Conservation (phyloP, 2,329 filamentous ascomycete species). For the Exophiala sideris region DNA sequence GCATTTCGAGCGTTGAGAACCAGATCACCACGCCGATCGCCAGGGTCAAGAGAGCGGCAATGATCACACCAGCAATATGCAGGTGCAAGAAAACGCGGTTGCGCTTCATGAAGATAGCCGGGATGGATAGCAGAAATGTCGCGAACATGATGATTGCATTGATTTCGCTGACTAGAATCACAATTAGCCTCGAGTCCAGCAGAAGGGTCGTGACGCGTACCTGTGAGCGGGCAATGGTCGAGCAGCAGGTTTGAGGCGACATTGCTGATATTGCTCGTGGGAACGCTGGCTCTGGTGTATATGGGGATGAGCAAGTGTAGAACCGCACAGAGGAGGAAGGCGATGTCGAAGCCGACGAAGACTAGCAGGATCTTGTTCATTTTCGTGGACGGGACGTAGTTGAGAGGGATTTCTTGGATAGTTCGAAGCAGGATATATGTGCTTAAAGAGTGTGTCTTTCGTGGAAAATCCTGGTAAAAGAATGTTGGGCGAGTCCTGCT, state of each 20-base stretch:
- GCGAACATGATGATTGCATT: conserved; percentile 70
- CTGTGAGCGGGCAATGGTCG: conserved; percentile 51
- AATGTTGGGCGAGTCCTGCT: conserved; percentile 24
- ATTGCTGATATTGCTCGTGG: conserved; percentile 43
- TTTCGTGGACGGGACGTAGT: not conserved
- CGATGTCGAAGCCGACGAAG: conserved; percentile 50
- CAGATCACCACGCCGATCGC: conserved; percentile 65
- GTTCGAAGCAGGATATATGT: not conserved
- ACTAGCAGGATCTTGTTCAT: conserved; percentile 51
- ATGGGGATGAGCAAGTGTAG: conserved; percentile 54
- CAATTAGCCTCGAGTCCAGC: conserved; percentile 1
- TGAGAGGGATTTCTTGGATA: not conserved
- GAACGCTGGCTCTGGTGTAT: conserved; percentile 44
- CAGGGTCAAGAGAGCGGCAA: conserved; percentile 63
- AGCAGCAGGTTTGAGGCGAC: conserved; percentile 53
- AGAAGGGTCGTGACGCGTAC: conserved; percentile 35
- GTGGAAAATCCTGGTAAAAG: not conserved
- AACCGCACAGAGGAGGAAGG: conserved; percentile 52
- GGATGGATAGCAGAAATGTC: conserved; percentile 66
- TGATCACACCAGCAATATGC: conserved; percentile 62
- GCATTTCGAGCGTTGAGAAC: conserved; percentile 69
- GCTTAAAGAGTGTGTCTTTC: not conserved
- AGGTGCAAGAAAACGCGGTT: conserved; percentile 68
- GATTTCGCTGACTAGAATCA: conserved; percentile 59
- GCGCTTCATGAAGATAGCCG: conserved; percentile 65